Base-by-base conservation (phyloP, 257 asterid genomes). In the Fraxinus excelsior region DNA sequence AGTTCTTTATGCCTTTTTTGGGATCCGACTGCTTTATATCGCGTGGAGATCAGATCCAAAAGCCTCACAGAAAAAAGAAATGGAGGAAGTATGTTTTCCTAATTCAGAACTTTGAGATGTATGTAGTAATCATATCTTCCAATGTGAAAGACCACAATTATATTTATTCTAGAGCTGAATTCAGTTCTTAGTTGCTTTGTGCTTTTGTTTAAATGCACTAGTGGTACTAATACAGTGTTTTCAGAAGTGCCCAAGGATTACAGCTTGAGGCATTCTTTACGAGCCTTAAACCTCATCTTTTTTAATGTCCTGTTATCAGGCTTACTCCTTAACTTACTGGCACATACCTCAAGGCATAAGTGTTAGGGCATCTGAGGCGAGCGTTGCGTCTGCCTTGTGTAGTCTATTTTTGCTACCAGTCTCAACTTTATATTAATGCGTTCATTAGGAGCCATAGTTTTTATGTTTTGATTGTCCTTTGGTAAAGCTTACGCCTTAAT, bases 1-100 rank as follows among this genome's bases (percentile, higher is more conserved):
- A 93, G 98, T 95, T 82, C 97, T 95, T 28, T 95, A 95, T 86
- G 81, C 84, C 70, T 95, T 95, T 82, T 95, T 95, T 42, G 99
- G 99, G 56, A 89, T 95, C 74, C 99, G 99, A 9, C 83, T 95
- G 67, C 93, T 95, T 44, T 95, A 93, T 81, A 91, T 95, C 77
- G 98, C 97, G 67, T 95, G 98, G 97, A 92, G 90, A 81, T 88
- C 99, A 70, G 96, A 90, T 79, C 66, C 99, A 35, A 93, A 93
- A 87, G 89, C 88, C 80, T 95, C 99, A 11, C 98, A 93, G 85
- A 91, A 95, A 69, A 95, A 89, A 80, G 99, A 95, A 81, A 91
- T 95, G 29, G 98, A 95, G 85, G 99, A 91, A 82, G 99, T 95
- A 89, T 40, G 92, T 82, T 71, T 19, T 67, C 71, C 19, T 74